Base-by-base conservation (phyloP, 1,139 yeast genomes). In the Blastobotrys persicus region DNA sequence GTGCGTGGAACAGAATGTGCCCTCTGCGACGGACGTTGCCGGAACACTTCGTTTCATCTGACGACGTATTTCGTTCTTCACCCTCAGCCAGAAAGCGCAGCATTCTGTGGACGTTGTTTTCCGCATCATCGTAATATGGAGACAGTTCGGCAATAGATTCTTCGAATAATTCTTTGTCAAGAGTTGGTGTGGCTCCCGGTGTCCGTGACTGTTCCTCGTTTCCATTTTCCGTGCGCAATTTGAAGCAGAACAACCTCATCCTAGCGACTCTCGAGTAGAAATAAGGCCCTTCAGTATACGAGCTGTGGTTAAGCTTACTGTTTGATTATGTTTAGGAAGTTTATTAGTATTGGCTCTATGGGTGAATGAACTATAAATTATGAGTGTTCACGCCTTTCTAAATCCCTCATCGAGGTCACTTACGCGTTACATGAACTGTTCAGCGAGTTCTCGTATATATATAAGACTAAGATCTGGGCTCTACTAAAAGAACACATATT, bases 81-180 rank as follows among this genome's bases (percentile, higher is more conserved):
- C 28, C 41, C 19, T 17, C 39, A 9, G 18, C 41, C 28, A 37
- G 14, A 19, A 9, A 37, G 12, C 18, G n/a, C 20, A 43, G 16
- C 39, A 43, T 31, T 13, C 46, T 37, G 18, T 23, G 31, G 5
- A 43, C 31, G 34, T 16, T 43, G n/a, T 34, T 43, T 23, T 43
- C 46, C 5, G 40, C 13, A 17, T 43, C 46, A 16, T 43, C 46
- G 19, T 43, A 43, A 37, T 19, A 32, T 17, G 46, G 46, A 17
- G 46, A 31, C 3, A 43, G 31, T 41, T 6, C 17, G 2, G 46
- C 17, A 7, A 43, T 23, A 31, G 46, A 33, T 26, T 43, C 46
- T 42, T 42, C 44, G 18, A 42, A 42, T 16, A 18, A 3, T 2
- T 28, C 44, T 28, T 42, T 42, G 16, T 28, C 37, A 7, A 42